These are phyloP conservation scores for Colletotrichum cereale DNA, from an alignment of 2,329 filamentous ascomycete species.

Conservation along the genomic window DNA sequence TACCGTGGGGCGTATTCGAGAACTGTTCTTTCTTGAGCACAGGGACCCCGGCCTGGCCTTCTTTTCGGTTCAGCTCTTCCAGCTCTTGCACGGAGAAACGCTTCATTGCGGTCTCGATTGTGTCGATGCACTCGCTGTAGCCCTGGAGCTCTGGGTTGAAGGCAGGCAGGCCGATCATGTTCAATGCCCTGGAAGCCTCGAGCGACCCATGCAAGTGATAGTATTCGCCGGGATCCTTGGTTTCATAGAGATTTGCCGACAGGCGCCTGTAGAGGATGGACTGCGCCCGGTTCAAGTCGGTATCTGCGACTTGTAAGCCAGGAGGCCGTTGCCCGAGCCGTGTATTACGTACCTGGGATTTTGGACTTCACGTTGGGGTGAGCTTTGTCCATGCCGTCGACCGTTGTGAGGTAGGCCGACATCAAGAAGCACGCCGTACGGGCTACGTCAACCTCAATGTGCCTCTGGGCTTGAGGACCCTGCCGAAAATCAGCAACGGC, in stretches of 20 bases:
- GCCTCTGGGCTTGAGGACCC: constrained; percentile 52
- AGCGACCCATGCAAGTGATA: constrained; percentile 78
- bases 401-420: constrained; percentile 68
- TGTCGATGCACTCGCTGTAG: constrained; percentile 65
- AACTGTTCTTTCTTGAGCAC: constrained; percentile 68
- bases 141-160: constrained; percentile 68
- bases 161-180: constrained; percentile 73
- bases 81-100: constrained; percentile 63
- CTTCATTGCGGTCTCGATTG: constrained; percentile 66
- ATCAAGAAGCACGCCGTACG: constrained; percentile 68
- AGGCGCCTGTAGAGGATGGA: constrained; percentile 74
- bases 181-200: constrained; percentile 71
- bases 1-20: constrained; percentile 61
- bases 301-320: constrained; percentile 59
- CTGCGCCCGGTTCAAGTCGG: constrained; percentile 74
- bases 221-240: constrained; percentile 68
- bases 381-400: constrained; percentile 64
- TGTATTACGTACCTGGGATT: constrained; percentile 34
- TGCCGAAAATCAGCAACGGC: constrained; percentile 68
- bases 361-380: constrained; percentile 58
- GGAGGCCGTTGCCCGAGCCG: background rate
- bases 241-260: constrained; percentile 75
- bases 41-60: constrained; percentile 66
- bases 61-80: constrained; percentile 62
- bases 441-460: constrained; percentile 65